Percentiles rank a stretch among this genome's conserved stretches.
These are phyloP conservation scores for Gleditsia sinensis DNA, from an alignment of 306 rosid species.

Conservation along the genomic window DNA sequence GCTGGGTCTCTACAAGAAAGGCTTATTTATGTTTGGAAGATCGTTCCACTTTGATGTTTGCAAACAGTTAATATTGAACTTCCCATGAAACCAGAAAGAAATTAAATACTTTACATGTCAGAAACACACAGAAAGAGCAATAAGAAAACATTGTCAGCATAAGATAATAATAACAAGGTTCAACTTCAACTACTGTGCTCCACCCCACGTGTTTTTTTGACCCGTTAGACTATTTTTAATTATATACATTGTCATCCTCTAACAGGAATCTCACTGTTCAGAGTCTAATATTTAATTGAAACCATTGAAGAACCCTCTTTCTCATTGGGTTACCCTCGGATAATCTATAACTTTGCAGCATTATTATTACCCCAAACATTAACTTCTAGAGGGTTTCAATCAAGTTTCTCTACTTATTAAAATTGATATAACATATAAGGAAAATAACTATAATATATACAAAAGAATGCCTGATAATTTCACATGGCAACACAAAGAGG, in stretches of 20 bases:
- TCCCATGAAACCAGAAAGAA: conserved; percentile 21
- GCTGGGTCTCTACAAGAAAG: too few species aligned
- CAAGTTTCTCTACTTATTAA: conserved; percentile 34
- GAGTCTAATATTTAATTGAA: conserved; percentile 32
- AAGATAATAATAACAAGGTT: background rate
- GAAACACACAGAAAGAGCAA: conserved; percentile 1
- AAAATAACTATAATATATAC: conserved; percentile 32
- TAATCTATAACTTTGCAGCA: conserved; percentile 37
- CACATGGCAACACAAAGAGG: too few species aligned
- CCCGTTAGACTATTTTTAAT: background rate
- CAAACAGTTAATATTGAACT: conserved; percentile 32
- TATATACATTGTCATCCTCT: background rate
- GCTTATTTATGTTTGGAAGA: too few species aligned
- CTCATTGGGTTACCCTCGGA: conserved; percentile 24
- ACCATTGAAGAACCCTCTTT: conserved; percentile 36
- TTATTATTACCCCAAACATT: too few species aligned
- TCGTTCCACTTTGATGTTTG: conserved; percentile 38
- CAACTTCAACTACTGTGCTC: conserved; percentile 23
- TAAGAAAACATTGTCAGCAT: background rate
- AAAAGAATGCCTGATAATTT: too few species aligned
- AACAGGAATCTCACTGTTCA: conserved; percentile 16
- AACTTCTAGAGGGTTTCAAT: conserved; percentile 40
- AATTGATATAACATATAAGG: conserved; percentile 29
- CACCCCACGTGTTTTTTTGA: conserved; percentile 20
- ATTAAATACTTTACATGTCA: conserved; percentile 26